phyloP scores from a whole-genome alignment of 2,329 filamentous ascomycete genomes.

The Coniochaeta hoffmannii region DNA sequence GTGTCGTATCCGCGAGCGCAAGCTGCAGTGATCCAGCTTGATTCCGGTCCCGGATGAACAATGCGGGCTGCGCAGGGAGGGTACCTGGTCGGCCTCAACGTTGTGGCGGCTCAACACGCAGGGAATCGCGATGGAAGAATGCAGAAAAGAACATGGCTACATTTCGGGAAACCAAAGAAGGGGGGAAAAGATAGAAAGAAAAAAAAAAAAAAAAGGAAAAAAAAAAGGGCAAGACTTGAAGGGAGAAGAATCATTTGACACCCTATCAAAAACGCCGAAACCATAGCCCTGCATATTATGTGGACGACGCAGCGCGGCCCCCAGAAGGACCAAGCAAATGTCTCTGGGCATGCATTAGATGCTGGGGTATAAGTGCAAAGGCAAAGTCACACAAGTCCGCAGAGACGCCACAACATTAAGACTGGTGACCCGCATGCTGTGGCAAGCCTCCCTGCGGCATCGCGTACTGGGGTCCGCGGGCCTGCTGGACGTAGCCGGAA shows the following conservation, averaged over 20 bases:
- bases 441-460: slow-evolving; percentile 79
- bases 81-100: too few species aligned
- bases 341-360: slow-evolving; percentile 43
- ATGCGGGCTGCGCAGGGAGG: not conserved
- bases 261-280: slow-evolving; percentile 32
- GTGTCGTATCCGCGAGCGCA: not conserved
- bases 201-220: slow-evolving; percentile 8
- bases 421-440: slow-evolving; percentile 75
- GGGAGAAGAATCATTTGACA: slow-evolving; percentile 5
- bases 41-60: not conserved
- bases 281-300: slow-evolving; percentile 32
- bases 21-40: not conserved
- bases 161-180: slow-evolving; percentile 10
- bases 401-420: slow-evolving; percentile 37
- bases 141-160: not conserved
- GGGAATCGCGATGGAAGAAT: not conserved
- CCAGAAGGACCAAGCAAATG: slow-evolving; percentile 23
- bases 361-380: slow-evolving; percentile 50
- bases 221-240: slow-evolving; percentile 10
- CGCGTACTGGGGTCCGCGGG: slow-evolving; percentile 64
- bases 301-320: slow-evolving; percentile 22
- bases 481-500: slow-evolving; percentile 74
- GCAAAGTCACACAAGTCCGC: slow-evolving; percentile 24
- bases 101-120: not conserved
- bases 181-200: slow-evolving; percentile 10